A percentile compares a stretch with the other conserved stretches of the same genome.
Evolutionary conservation across 2,329 filamentous ascomycete genomes (phyloP).

Genomic region (Colletotrichum tropicale): DNA sequence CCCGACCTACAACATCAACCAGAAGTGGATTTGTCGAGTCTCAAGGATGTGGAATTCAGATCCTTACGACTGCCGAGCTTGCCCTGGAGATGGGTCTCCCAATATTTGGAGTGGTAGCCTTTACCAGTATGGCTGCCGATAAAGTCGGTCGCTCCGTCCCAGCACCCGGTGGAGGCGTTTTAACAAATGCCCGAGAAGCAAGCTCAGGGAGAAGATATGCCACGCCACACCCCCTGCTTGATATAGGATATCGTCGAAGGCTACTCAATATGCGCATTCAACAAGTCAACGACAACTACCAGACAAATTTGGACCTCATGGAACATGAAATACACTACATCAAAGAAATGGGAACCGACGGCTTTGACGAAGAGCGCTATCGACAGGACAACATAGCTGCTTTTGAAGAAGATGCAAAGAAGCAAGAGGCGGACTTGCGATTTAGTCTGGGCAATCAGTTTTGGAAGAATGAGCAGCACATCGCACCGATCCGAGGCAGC

Average conservation of each 20-base stretch:
- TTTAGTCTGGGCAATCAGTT: slow-evolving; percentile 32
- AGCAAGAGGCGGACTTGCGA: slow-evolving; percentile 23
- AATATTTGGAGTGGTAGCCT: slow-evolving; percentile 37
- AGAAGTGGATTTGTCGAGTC: slow-evolving; percentile 40
- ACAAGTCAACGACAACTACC: slow-evolving; percentile 70
- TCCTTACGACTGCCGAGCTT: slow-evolving; percentile 34
- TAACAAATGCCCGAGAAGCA: slow-evolving; percentile 61
- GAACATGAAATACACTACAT: background rate
- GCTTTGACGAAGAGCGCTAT: background rate
- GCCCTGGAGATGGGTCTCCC: slow-evolving; percentile 39
- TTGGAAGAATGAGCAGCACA: slow-evolving; percentile 25
- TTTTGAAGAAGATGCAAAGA: slow-evolving; percentile 21
- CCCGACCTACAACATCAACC: slow-evolving; percentile 34
- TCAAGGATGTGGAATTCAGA: slow-evolving; percentile 38
- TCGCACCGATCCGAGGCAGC: slow-evolving; percentile 38
- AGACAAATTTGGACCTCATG: background rate
- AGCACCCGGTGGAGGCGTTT: slow-evolving; percentile 39
- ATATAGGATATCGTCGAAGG: slow-evolving; percentile 95
- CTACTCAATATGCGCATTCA: slow-evolving; percentile 92
- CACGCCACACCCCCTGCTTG: slow-evolving; percentile 91
- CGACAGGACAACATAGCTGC: background rate
- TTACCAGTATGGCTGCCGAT: slow-evolving; percentile 35
- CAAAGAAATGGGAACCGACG: background rate
- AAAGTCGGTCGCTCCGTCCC: slow-evolving; percentile 39
- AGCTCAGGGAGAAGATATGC: slow-evolving; percentile 61